Percentiles rank a stretch among this genome's conserved stretches.
Evolutionary conservation across 2,329 filamentous ascomycete species (phyloP).

Genomic region (Phyllosticta citriasiana): DNA sequence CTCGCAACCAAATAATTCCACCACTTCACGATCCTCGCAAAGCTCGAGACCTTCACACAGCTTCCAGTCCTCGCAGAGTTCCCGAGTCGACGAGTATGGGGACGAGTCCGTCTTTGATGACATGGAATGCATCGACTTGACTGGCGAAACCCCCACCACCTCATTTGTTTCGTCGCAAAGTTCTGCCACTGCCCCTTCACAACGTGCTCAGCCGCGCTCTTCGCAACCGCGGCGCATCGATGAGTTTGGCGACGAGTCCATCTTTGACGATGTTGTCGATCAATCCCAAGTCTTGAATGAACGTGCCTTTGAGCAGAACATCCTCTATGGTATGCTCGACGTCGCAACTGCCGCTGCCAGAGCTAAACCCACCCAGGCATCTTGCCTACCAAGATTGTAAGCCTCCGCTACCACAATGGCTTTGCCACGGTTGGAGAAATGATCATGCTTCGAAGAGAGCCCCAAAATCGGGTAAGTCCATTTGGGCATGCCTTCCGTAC

Average conservation of each 20-base stretch:
- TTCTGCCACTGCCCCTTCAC: neutral
- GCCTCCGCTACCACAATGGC: constrained; percentile 34
- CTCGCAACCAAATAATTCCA: neutral
- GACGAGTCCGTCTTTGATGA: neutral
- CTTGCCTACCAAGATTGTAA: constrained; percentile 48
- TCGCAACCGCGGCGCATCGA: neutral
- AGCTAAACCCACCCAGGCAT: constrained; percentile 13
- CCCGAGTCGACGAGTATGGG: neutral
- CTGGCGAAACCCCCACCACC: neutral
- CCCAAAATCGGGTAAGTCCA: constrained; percentile 41
- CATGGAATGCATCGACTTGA: neutral
- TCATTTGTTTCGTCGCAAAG: neutral
- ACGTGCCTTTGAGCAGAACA: constrained; percentile 5
- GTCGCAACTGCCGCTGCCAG: neutral
- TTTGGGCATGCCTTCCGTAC: neutral
- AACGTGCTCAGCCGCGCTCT: neutral
- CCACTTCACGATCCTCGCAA: neutral
- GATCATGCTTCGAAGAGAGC: constrained; percentile 45
- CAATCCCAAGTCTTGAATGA: constrained; percentile 5
- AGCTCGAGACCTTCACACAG: neutral
- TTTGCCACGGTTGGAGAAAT: constrained; percentile 26
- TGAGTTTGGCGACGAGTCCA: neutral
- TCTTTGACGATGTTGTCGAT: neutral
- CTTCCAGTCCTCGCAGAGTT: neutral
- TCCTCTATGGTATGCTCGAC: constrained; percentile 3